Evolutionary conservation across 2,329 filamentous ascomycete species (phyloP), one percentile per base, ranked within the genome.

Genomic region (Aspergillus floridensis): DNA sequence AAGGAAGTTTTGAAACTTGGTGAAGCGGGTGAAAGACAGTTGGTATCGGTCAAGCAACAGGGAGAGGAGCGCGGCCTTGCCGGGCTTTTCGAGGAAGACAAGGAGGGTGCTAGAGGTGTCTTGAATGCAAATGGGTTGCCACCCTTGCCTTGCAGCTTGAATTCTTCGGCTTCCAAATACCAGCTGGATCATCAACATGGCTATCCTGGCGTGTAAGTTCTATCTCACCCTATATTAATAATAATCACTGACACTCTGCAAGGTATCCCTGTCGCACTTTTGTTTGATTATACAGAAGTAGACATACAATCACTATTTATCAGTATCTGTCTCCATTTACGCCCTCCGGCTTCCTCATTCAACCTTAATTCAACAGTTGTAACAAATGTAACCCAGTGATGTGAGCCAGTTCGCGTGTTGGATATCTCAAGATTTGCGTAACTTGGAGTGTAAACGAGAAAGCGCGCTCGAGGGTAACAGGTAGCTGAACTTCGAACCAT

Each of bases 71-170:
- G 82, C 10, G 88, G 90, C 0, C 77, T 98, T 63, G 87, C 90
- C 38, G 84, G 85, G 57, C 89, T 87, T 63, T 88, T 97, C 61
- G 84, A 90, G 80, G 86, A 86, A 75, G 84, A 86, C 68, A 79
- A 78, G 67, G 82, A 78, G 66, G 78, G 74, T 44, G 78, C 80
- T 47, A 77, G 82, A 68, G 80, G 81, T 65, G 85, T 93, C 58
- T 75, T 97, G 63, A 87, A 90, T 54, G 83, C 89, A 49, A 82
- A 89, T 69, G 93, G 93, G 1, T 76, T 99, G 77, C 95, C 95
- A 59, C 95, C 95, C n/a, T 79, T 90, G 70, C 95, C 93, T 16
- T 87, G 87, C 70, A 88, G 90, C n/a, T 78, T 87, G 76, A 85
- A 80, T 66, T 68, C 82, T 59, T 76, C 76, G 48, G 64, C 67